Base-by-base conservation (phyloP, 495 filamentous ascomycete species). In the Tuber indicum region DNA sequence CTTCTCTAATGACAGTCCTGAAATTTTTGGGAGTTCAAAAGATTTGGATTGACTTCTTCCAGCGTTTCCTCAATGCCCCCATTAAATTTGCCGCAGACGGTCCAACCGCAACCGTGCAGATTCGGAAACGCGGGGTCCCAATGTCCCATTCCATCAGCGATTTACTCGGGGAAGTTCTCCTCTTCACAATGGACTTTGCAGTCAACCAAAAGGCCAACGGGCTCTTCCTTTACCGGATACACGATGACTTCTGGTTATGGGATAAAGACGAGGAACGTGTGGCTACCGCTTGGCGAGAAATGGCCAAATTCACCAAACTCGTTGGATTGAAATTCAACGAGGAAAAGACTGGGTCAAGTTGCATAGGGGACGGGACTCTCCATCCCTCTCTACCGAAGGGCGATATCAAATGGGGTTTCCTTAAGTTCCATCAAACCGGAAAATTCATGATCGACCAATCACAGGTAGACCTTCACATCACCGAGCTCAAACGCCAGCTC, bases 201-300 rank as follows among this genome's bases (percentile, higher is more conserved):
- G 87, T 92, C 66, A 92, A 92, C 75, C 88, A 91, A 75, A 81
- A 81, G 14, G 87, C 90, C 0, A 81, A 88, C 9, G 84, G 88
- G 6, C 83, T 85, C 9, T 85, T 87, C 46, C 83, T 92, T 21
- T 91, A 90, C 77, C 89, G 91, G 10, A 85, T 91, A 49, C 87
- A 91, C 75, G 90, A 92, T 78, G 90, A 92, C 79, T 88, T 92
- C 76, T 92, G 91, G 91, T 88, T 92, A 77, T 92, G 90, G 90
- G 87, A 87, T 41, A 78, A 82, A 19, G 83, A 87, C 10, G 87
- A 89, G 43, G 76, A 86, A 7, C 86, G 84, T 9, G 89, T 89
- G 70, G 86, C 86, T 47, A 87, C 86, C 71, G 91, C 89, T 2
- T 92, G 90, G 91, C 77, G 82, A 32, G 84, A 87, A 3, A 88